Evolutionary conservation across 345 rosid genomes (phyloP).

Genomic region (Psidium friedrichsthalianum): DNA sequence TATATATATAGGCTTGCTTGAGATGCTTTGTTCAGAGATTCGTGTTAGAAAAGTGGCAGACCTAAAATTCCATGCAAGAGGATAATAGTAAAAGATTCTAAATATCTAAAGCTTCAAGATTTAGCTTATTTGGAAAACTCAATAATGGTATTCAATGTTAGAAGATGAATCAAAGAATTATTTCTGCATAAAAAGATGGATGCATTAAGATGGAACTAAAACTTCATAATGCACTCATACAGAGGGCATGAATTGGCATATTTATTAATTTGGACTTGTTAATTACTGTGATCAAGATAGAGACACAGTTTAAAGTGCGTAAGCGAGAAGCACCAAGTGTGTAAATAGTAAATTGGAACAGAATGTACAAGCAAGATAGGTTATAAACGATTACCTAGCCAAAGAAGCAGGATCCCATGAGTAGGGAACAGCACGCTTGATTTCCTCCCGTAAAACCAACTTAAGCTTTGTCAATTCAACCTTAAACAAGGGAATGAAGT

Average conservation of each 20-base stretch:
- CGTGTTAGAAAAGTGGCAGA: neutral
- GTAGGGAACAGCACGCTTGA: slow-evolving; percentile 74
- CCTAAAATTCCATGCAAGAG: neutral
- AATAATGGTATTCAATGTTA: neutral
- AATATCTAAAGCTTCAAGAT: neutral
- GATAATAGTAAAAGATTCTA: neutral
- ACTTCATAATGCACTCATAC: neutral
- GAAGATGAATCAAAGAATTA: neutral
- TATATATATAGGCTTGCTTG: too few species aligned
- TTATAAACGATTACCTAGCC: slow-evolving; percentile 47
- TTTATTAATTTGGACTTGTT: neutral
- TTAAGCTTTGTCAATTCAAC: slow-evolving; percentile 45
- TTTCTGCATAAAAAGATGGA: neutral
- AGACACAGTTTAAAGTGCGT: neutral
- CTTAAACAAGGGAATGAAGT: slow-evolving; percentile 50
- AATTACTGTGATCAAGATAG: neutral
- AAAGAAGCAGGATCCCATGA: slow-evolving; percentile 97
- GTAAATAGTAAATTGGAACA: neutral
- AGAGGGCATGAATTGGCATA: neutral
- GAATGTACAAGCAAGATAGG: neutral
- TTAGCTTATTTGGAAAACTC: neutral
- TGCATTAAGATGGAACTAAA: neutral
- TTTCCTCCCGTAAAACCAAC: slow-evolving; percentile 47
- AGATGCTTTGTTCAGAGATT: too few species aligned
- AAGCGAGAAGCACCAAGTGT: neutral